Evolutionary conservation across 1,139 yeast genomes (phyloP).

Genomic region (Yamadazyma friedrichii): DNA sequence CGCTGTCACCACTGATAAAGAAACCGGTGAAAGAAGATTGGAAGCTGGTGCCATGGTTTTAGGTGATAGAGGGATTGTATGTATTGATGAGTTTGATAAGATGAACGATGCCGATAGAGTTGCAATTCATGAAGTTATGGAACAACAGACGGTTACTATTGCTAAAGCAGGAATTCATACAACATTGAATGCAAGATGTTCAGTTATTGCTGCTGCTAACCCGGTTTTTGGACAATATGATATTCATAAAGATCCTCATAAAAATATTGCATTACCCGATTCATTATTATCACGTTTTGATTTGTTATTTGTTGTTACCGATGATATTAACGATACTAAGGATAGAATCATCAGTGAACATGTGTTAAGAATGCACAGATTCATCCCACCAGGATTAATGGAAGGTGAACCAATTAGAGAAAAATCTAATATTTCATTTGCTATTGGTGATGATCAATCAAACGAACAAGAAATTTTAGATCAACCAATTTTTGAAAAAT

Average conservation of each 20-base stretch:
- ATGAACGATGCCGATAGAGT: constrained; percentile 97
- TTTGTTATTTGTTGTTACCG: constrained; percentile 91
- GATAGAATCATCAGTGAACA: constrained; percentile 93
- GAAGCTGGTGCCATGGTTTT: constrained; percentile 99
- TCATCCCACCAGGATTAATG: constrained; percentile 79
- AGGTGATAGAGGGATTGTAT: constrained; percentile 95
- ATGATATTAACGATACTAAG: constrained; percentile 81
- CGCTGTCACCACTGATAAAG: constrained; percentile 94
- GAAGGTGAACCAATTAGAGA: constrained; percentile 97
- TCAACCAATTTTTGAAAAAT: constrained; percentile 73
- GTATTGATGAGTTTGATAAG: constrained; percentile 98
- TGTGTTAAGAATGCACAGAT: constrained; percentile 91
- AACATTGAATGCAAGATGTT: constrained; percentile 92
- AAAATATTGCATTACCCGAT: constrained; percentile 95
- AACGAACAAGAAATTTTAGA: constrained; percentile 50
- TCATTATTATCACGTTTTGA: constrained; percentile 96
- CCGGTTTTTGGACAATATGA: constrained; percentile 98
- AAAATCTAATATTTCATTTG: constrained; percentile 62
- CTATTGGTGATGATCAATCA: constrained; percentile 71
- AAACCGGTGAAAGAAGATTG: constrained; percentile 92
- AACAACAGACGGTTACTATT: constrained; percentile 97
- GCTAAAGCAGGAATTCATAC: constrained; percentile 99
- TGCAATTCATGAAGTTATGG: constrained; percentile 99
- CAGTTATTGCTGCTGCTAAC: constrained; percentile 97
- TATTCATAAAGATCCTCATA: constrained; percentile 93